These are phyloP conservation scores for Lipomyces chichibuensis DNA, from an alignment of 805 yeast species.

Conservation along the genomic window DNA sequence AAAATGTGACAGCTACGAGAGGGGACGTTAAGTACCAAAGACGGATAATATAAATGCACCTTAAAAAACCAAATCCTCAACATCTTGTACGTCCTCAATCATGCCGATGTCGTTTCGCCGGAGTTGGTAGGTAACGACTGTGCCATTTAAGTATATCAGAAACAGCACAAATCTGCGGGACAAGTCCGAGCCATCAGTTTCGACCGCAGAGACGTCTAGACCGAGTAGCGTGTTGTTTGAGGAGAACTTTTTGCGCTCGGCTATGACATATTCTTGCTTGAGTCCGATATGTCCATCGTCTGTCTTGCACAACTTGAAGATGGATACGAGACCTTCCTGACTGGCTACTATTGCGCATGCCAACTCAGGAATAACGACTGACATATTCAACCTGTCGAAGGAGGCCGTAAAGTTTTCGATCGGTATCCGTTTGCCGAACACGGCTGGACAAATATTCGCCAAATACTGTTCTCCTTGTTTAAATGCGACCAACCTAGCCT, in stretches of 20 bases:
- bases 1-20: neutral
- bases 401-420: conserved; percentile 28
- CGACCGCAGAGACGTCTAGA: conserved; percentile 7
- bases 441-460: conserved; percentile 29
- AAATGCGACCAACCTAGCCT: conserved; percentile 25
- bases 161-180: conserved; percentile 21
- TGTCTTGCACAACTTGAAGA: conserved; percentile 26
- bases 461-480: conserved; percentile 11
- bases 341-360: conserved; percentile 23
- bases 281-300: conserved; percentile 18
- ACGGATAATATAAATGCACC: neutral
- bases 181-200: neutral
- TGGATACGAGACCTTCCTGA: conserved; percentile 25
- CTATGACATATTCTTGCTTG: conserved; percentile 28
- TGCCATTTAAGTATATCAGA: conserved; percentile 20
- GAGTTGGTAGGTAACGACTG: conserved; percentile 24
- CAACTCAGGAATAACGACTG: conserved; percentile 20
- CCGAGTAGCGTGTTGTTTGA: conserved; percentile 23
- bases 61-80: conserved; percentile 15
- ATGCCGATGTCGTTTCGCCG: conserved; percentile 2
- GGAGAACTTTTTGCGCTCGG: neutral
- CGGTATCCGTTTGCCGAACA: conserved; percentile 26
- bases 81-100: conserved; percentile 9
- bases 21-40: too few species aligned
- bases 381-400: conserved; percentile 19